A percentile compares a stretch with the other conserved stretches of the same genome.
These are phyloP conservation scores for Penicillium sp. DNA, from an alignment of 2,329 filamentous ascomycete genomes.

Conservation along the genomic window DNA sequence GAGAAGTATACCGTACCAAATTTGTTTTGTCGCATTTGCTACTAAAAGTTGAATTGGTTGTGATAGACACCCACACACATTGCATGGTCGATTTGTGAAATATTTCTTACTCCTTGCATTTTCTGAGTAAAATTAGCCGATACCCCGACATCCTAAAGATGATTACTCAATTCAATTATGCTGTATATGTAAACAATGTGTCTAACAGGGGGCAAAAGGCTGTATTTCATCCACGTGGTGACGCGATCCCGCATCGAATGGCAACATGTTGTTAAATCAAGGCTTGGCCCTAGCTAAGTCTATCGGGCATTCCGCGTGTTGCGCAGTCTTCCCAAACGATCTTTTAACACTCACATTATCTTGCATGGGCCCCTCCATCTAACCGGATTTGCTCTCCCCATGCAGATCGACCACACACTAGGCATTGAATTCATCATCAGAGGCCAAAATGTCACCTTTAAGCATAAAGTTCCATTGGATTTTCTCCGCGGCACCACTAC, in stretches of 20 bases:
- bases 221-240: neutral
- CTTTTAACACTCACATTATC: neutral
- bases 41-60: neutral
- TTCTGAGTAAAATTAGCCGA: neutral
- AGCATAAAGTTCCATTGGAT: too few relatives aligned
- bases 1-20: too few relatives aligned
- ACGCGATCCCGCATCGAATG: conserved; percentile 2
- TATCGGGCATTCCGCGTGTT: neutral
- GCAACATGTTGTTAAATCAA: neutral
- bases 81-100: neutral
- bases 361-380: neutral
- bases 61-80: neutral
- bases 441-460: neutral
- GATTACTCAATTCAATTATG: neutral
- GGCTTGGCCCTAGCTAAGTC: neutral
- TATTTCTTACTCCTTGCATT: neutral
- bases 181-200: neutral
- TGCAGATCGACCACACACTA: neutral
- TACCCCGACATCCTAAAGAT: neutral
- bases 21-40: too few relatives aligned
- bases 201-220: neutral
- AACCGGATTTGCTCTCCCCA: neutral
- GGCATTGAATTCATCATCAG: neutral
- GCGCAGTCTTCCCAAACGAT: too few relatives aligned
- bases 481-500: neutral